Evolutionary conservation across 768 basidiomycete genomes (phyloP), one percentile per base, ranked within the genome.

Genomic region (Hypsizygus marmoreus): DNA sequence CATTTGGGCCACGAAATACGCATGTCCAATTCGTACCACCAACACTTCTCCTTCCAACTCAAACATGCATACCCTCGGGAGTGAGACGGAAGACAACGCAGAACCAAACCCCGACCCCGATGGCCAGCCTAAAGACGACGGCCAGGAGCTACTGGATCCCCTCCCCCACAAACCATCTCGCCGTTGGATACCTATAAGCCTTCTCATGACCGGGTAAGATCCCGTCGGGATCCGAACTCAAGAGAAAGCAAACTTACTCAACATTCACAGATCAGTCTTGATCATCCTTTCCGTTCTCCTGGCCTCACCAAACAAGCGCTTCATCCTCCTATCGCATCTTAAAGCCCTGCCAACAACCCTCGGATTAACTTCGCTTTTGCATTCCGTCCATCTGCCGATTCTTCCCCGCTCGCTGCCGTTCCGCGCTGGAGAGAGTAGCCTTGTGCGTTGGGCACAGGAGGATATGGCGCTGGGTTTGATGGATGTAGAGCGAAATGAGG

Each of bases 401-500:
- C 3, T 55, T 23, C 13, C 56, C 12, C 9, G 9, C 11, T 29
- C 24, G 3, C 33, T 49, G 29, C 26, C 37, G 48, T 74, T 71
- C 59, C 64, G 72, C 20, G 64, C 66, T 9, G 67, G 69, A 3
- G 74, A 74, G 44, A 55, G 61, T 30, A 59, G 68, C 17, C 69
- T 80, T 14, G 64, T 76, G 39, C 66, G 65, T 11, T 77, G 76
- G 75, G 73, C 73, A 32, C 63, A 75, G 42, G 76, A 77, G 48
- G 76, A 78, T 38, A 67, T 76, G 62, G 59, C 65, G 11, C 55
- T 72, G 6, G 61, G 20, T 2, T 36, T 44, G 20, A 16, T 43
- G 13, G 40, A 47, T 6, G 38, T 16, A 12, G 42, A 41, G 20
- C 16, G 25, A 23, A n/a, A 66, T 40, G 64, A 65, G 13, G 66